phyloP scores from a whole-genome alignment of 2,329 filamentous ascomycete genomes.

The Exophiala spinifera region DNA sequence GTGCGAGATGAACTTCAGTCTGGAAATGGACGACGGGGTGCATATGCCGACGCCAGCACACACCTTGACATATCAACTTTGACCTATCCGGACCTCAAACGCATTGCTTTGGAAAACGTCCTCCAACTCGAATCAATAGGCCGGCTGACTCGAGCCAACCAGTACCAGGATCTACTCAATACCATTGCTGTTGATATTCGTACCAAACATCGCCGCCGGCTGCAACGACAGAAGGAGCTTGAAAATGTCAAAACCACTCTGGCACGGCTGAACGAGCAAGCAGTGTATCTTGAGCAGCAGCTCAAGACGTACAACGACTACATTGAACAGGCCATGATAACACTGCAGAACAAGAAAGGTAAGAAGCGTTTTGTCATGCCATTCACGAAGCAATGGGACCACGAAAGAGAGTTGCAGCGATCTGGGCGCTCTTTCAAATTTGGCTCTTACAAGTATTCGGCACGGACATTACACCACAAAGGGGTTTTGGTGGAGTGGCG shows the following conservation, averaged over 20 bases:
- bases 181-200: constrained; percentile 95
- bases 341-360: constrained; percentile 92
- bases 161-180: constrained; percentile 97
- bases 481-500: constrained; percentile 91
- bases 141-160: constrained; percentile 79
- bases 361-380: constrained; percentile 93
- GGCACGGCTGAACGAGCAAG: constrained; percentile 57
- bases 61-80: constrained; percentile 86
- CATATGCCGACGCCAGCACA: constrained; percentile 81
- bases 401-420: constrained; percentile 91
- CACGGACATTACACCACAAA: constrained; percentile 82
- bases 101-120: constrained; percentile 89
- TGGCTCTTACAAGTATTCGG: constrained; percentile 95
- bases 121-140: constrained; percentile 82
- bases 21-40: constrained; percentile 68
- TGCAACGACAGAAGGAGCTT: constrained; percentile 87
- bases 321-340: constrained; percentile 97
- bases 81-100: constrained; percentile 88
- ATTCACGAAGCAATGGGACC: constrained; percentile 98
- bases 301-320: constrained; percentile 98
- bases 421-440: constrained; percentile 94
- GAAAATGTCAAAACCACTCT: constrained; percentile 57
- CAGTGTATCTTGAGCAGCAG: constrained; percentile 88
- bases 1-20: constrained; percentile 75
- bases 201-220: constrained; percentile 87